These are phyloP conservation scores for Capsicum chinense DNA, from an alignment of 257 asterid genomes.

Conservation along the genomic window DNA sequence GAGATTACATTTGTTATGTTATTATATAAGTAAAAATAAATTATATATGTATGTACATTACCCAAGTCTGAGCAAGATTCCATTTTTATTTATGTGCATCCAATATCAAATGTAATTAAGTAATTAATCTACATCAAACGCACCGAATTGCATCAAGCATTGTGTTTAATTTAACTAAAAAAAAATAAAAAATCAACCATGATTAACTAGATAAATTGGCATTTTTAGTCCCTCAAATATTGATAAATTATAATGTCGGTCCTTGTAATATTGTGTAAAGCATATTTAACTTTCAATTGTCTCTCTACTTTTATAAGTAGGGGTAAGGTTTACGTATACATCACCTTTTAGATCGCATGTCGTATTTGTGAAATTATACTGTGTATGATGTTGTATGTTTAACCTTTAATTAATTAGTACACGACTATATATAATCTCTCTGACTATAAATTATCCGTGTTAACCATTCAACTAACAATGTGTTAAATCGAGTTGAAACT, in stretches of 20 bases:
- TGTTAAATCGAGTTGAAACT: background rate
- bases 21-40: background rate
- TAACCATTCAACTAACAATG: background rate
- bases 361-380: too few relatives aligned
- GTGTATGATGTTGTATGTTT: too few relatives aligned
- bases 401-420: too few relatives aligned
- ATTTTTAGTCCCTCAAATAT: background rate
- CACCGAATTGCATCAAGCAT: constrained; percentile 23
- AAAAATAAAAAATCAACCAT: background rate
- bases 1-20: too few relatives aligned
- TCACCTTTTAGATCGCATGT: too few relatives aligned
- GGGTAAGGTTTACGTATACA: too few relatives aligned
- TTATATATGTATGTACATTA: background rate
- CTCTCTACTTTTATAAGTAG: too few relatives aligned
- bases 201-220: background rate
- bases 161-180: background rate
- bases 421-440: too few relatives aligned
- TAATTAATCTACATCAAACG: constrained; percentile 18
- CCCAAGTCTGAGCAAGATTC: constrained; percentile 8
- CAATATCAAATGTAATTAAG: background rate
- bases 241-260: background rate
- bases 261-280: background rate
- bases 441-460: too few relatives aligned
- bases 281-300: too few relatives aligned
- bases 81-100: background rate